Conservation (phyloP, 164 flowering plant species). For the Vitis amurensis region DNA sequence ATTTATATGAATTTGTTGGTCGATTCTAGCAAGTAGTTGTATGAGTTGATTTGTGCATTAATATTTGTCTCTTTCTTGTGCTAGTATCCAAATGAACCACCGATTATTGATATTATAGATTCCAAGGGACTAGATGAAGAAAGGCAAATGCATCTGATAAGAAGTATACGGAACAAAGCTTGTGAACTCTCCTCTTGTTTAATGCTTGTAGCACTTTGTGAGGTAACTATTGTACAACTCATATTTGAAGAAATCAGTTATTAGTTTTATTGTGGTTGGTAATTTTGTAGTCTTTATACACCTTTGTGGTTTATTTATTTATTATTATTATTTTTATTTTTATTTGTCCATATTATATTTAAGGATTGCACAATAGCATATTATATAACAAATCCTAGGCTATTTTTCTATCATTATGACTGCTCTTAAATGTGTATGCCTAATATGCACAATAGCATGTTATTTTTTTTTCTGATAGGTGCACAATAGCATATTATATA, state of each 20-base stretch:
- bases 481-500: no score
- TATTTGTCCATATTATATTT: no score
- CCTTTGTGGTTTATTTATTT: neutral
- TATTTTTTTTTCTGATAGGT: no score
- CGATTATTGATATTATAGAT: constrained; percentile 53
- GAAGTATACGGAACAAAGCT: constrained; percentile 48
- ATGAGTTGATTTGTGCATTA: neutral
- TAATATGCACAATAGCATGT: no score
- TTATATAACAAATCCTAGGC: no score
- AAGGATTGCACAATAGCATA: no score
- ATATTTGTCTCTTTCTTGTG: constrained; percentile 9
- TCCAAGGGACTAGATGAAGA: constrained; percentile 86
- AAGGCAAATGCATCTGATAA: constrained; percentile 49
- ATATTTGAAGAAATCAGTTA: neutral
- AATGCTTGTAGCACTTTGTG: constrained; percentile 88
- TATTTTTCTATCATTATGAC: no score
- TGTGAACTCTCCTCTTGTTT: constrained; percentile 58
- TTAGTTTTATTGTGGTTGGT: neutral
- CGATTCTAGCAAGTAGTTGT: neutral
- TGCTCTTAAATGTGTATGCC: no score
- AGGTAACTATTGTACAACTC: constrained; percentile 47
- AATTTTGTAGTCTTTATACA: neutral
- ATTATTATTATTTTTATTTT: no score
- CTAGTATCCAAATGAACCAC: constrained; percentile 84
- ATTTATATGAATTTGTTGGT: neutral